phyloP scores from a whole-genome alignment of 192 early-diverging fungal species.

The Dimargaris cristalligena region DNA sequence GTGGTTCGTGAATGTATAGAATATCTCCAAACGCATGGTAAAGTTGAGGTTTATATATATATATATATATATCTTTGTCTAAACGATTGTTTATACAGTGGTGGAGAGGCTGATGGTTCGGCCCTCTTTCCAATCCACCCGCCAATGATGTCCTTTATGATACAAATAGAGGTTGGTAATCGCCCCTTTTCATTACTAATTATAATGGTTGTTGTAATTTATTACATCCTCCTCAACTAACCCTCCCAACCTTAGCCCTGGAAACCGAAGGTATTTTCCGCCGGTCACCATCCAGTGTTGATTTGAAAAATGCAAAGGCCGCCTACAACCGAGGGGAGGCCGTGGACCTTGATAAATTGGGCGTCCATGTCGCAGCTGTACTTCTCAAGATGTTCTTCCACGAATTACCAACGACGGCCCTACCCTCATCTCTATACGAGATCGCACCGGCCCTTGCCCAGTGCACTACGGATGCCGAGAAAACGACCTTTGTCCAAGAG shows the following conservation, averaged over 20 bases:
- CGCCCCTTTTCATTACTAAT: too few relatives aligned
- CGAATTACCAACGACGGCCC: slow-evolving; percentile 59
- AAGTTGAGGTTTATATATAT: too few relatives aligned
- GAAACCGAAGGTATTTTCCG: slow-evolving; percentile 72
- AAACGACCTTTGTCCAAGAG: slow-evolving; percentile 20
- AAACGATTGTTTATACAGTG: too few relatives aligned
- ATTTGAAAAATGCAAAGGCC: slow-evolving; percentile 44
- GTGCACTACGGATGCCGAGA: background rate
- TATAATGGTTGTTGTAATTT: too few relatives aligned
- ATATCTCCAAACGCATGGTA: slow-evolving; percentile 50
- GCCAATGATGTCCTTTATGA: background rate
- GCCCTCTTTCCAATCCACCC: too few relatives aligned
- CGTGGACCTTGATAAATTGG: slow-evolving; percentile 42
- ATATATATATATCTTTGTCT: too few relatives aligned
- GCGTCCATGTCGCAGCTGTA: slow-evolving; percentile 64
- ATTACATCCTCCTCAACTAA: too few relatives aligned
- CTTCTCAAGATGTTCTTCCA: slow-evolving; percentile 71
- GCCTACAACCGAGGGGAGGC: slow-evolving; percentile 35
- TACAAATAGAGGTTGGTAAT: background rate
- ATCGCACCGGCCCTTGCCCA: slow-evolving; percentile 31
- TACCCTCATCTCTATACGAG: slow-evolving; percentile 45
- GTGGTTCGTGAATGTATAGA: slow-evolving; percentile 55
- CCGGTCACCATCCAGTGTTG: slow-evolving; percentile 53
- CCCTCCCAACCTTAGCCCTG: too few relatives aligned
- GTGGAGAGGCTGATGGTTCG: too few relatives aligned